Evolutionary conservation across 163 green algal species (phyloP), one percentile per base, ranked within the genome.

Genomic region (Chloromonas sp.): DNA sequence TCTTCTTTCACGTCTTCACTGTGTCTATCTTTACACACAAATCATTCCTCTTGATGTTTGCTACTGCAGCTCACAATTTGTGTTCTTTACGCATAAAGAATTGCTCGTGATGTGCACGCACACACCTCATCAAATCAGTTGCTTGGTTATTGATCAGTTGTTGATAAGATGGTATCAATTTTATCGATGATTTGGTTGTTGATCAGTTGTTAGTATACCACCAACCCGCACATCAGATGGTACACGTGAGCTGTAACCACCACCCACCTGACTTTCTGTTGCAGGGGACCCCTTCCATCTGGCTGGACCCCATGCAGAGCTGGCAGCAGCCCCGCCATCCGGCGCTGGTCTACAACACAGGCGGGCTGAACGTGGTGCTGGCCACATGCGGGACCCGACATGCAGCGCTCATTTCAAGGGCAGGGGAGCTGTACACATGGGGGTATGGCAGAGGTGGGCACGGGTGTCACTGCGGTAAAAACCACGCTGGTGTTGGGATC

Each of bases 401-500:
- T 85, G 93, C 89, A 5, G 90, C 88, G 14, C 82, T 96, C 57
- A 81, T 96, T 14, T 96, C 94, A n/a, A 87, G 88, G 1, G 86
- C 89, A 8, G 94, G 94, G 0, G 92, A 94, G 87, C 82, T 96
- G 71, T 97, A 97, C 91, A 93, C 91, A 0, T 98, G 95, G 95
- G 95, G 95, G 61, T 85, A 87, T 80, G 95, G 95, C 14, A 77
- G 76, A 2, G 92, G 93, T 87, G 84, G 1, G 79, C 36, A 74
- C 66, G 66, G 66, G 66, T 74, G 66, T 74, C 66, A 74, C 66
- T 15, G 66, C 66, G 5, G 66, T 74, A 5, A 74, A 11, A 74
- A 74, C 66, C 66, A 74, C 5, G 66, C 66, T 15, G 66, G 66
- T 11, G 5, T 74, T 11, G 66, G 5, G 5, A 74, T 5, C 5